phyloP scores from a whole-genome alignment of 495 filamentous ascomycete genomes.

The Aspergillus nidulans region DNA sequence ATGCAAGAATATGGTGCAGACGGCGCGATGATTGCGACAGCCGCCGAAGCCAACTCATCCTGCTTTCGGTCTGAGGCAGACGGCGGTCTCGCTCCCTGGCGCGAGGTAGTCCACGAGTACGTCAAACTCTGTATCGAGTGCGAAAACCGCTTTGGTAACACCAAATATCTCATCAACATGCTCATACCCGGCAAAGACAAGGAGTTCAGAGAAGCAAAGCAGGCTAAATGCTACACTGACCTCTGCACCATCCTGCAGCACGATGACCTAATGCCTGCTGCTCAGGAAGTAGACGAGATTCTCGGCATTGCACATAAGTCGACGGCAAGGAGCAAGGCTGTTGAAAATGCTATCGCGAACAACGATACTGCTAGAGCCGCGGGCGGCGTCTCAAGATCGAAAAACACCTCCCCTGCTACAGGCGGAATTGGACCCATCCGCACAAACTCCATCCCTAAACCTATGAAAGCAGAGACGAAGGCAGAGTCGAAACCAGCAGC shows the following conservation, averaged over 20 bases:
- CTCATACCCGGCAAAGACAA: slow-evolving; percentile 75
- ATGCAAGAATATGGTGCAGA: slow-evolving; percentile 75
- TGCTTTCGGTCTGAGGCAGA: slow-evolving; percentile 66
- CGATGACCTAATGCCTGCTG: slow-evolving; percentile 53
- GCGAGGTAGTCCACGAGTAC: slow-evolving; percentile 70
- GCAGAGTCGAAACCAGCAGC: slow-evolving; percentile 16
- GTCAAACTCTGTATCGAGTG: slow-evolving; percentile 63
- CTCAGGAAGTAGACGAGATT: slow-evolving; percentile 59
- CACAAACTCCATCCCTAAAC: slow-evolving; percentile 32
- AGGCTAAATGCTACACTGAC: slow-evolving; percentile 60
- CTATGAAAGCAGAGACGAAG: slow-evolving; percentile 21
- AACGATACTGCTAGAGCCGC: slow-evolving; percentile 45
- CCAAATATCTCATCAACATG: slow-evolving; percentile 82
- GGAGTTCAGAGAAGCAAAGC: slow-evolving; percentile 49
- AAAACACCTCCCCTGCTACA: slow-evolving; percentile 21
- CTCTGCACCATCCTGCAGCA: slow-evolving; percentile 58
- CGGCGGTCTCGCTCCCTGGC: slow-evolving; percentile 66
- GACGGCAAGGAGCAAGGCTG: slow-evolving; percentile 32
- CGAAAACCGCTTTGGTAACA: slow-evolving; percentile 85
- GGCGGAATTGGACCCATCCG: slow-evolving; percentile 37
- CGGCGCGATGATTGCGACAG: slow-evolving; percentile 93
- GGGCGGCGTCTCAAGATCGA: slow-evolving; percentile 29
- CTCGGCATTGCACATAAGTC: slow-evolving; percentile 53
- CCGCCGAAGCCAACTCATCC: slow-evolving; percentile 83
- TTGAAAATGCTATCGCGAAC: slow-evolving; percentile 50